Evolutionary conservation across 2,329 filamentous ascomycete species (phyloP).

Genomic region (Colletotrichum tamarilloi): DNA sequence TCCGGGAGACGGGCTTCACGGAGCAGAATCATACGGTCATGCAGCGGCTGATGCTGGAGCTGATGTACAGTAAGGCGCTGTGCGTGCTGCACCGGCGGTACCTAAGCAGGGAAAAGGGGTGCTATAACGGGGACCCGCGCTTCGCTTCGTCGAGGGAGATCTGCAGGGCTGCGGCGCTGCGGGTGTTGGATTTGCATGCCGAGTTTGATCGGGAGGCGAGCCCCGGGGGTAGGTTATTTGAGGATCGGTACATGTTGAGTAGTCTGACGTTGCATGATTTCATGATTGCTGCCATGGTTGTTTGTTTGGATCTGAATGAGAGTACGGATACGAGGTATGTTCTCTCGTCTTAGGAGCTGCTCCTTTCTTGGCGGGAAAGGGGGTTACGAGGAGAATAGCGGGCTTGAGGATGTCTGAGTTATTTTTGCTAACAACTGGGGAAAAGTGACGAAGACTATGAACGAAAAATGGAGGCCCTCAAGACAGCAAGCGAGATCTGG

Average conservation of each 20-base stretch:
- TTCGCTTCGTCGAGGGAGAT: conserved; percentile 53
- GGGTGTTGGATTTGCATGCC: conserved; percentile 57
- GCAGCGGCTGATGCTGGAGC: conserved; percentile 59
- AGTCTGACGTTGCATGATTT: conserved; percentile 67
- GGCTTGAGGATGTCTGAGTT: not conserved
- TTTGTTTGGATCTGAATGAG: conserved; percentile 63
- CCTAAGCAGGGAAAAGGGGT: conserved; percentile 50
- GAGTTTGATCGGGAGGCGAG: conserved; percentile 58
- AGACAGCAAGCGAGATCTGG: conserved; percentile 56
- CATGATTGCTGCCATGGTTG: conserved; percentile 68
- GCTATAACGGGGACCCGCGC: conserved; percentile 42
- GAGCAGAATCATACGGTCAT: conserved; percentile 58
- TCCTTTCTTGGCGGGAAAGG: not conserved
- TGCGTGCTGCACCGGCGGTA: conserved; percentile 63
- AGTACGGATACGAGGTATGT: conserved; percentile 50
- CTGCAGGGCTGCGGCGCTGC: conserved; percentile 56
- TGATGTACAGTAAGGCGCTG: conserved; percentile 59
- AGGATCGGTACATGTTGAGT: conserved; percentile 65
- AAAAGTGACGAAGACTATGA: conserved; percentile 44
- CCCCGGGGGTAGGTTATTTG: conserved; percentile 62
- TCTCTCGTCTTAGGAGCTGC: not conserved
- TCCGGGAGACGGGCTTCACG: conserved; percentile 54
- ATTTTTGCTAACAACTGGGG: conserved; percentile 33
- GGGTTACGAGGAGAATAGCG: not conserved
- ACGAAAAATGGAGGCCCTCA: conserved; percentile 49